Evolutionary conservation across 257 asterid species (phyloP).

Genomic region (Thymus mandschuricus): DNA sequence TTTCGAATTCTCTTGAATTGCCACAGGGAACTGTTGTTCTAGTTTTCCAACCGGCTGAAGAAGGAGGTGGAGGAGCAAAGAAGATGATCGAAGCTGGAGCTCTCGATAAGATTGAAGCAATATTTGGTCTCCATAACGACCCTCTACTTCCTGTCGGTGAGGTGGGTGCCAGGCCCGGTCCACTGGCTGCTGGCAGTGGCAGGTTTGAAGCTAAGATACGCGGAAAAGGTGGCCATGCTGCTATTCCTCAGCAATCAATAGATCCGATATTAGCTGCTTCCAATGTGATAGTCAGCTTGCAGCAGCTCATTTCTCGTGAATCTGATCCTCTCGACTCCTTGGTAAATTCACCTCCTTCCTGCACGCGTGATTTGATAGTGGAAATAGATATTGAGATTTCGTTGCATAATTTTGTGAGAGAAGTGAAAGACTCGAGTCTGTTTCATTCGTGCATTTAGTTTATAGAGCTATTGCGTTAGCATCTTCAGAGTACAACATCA

Average conservation of each 20-base stretch:
- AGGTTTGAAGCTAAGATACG: slow-evolving; percentile 72
- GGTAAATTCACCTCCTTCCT: slow-evolving; percentile 44
- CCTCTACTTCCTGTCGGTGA: slow-evolving; percentile 49
- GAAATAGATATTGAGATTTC: background rate
- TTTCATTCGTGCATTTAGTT: background rate
- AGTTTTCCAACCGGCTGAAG: slow-evolving; percentile 95
- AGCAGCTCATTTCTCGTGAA: slow-evolving; percentile 82
- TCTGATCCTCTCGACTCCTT: slow-evolving; percentile 94
- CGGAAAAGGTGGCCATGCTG: slow-evolving; percentile 94
- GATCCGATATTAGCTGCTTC: slow-evolving; percentile 89
- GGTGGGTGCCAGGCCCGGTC: slow-evolving; percentile 66
- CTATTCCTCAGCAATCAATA: slow-evolving; percentile 84
- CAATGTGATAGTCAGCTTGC: slow-evolving; percentile 77
- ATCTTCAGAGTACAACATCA: background rate
- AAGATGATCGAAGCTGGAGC: slow-evolving; percentile 75
- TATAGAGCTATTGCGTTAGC: background rate
- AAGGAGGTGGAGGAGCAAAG: slow-evolving; percentile 93
- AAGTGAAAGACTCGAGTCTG: background rate
- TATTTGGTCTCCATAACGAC: slow-evolving; percentile 64
- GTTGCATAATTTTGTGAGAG: background rate
- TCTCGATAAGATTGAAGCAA: slow-evolving; percentile 65
- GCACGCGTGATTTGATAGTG: background rate
- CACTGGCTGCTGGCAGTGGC: slow-evolving; percentile 76
- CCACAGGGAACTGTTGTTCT: slow-evolving; percentile 82
- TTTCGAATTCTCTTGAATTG: background rate